Base-by-base conservation (phyloP, 2,329 filamentous ascomycete genomes). In the Alternaria sp. region DNA sequence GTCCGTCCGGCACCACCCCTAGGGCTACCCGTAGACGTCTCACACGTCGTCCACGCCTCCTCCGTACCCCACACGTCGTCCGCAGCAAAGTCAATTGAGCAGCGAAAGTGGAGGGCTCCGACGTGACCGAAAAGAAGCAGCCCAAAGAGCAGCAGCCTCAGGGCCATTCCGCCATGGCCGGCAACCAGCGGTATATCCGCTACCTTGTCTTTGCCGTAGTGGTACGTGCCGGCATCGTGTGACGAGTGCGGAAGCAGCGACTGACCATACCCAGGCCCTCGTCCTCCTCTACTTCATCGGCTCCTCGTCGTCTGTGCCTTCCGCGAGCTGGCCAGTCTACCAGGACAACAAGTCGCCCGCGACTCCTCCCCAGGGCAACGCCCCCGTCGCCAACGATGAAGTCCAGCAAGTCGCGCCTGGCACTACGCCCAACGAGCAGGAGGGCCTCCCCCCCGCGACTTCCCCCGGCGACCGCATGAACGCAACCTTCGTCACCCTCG, bases 401-500 rank as follows among this genome's bases (percentile, higher is more conserved):
- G 60, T 56, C 23, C n/a, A 19, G 15, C 47, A 61, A 8, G 30
- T 59, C 15, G 64, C 62, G 59, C 74, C 69, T 61, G 69, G 67
- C 60, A 80, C 75, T 7, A 78, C 71, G 44, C 80, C 76, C 57
- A 81, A 77, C 57, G 73, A 70, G 26, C 72, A 74, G 23, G 60
- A 67, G 17, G 36, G 36, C 15, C 76, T 80, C n/a, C 74, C 78
- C 7, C 74, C 80, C 19, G 77, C 81, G 17, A 85, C 86, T 30
- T 86, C 87, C 13, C 83, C 88, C 11, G 91, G 91, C 55, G 88
- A 89, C 64, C 91, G 93, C 75, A 93, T 97, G 86, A 99, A 99
- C 81, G 96, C 96, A 54, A 99, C 96, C 11, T 99, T 99, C 77
- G 93, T 99, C 57, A 97, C 94, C 21, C 88, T 99, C 65, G 96